Base-by-base conservation (phyloP, 2,329 filamentous ascomycete genomes). In the Xenoacremonium recifei region DNA sequence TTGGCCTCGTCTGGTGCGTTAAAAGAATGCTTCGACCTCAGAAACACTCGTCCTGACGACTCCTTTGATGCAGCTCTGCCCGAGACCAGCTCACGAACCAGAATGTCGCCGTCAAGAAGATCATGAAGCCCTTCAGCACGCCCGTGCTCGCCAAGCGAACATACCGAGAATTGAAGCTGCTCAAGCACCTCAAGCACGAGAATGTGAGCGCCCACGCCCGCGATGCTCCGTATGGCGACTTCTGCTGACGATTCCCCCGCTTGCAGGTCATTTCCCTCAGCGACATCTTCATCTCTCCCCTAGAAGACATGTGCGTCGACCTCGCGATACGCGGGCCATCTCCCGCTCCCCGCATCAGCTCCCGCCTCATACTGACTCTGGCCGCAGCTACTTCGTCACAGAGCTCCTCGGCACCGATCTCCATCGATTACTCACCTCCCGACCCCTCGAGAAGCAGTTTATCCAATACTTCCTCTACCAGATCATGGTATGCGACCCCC, bases 61-160 rank as follows among this genome's bases (percentile, higher is more conserved):
- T n/a, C n/a, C n/a, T n/a, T n/a, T n/a, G n/a, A n/a, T 31, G 9
- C 29, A 97, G 92, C 72, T 97, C 93, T 52, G 93, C 93, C 44
- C 92, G 90, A 72, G 93, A 99, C 69, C 91, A 97, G 75, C 89
- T 99, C 70, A 97, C 93, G 47, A 88, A 82, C 66, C 91, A 96
- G 69, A 90, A 91, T 70, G 93, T 99, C 48, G 93, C 93, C 45
- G 91, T 99, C 66, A 99, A 99, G 81, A 99, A 99, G 82, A 99
- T 99, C 64, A 97, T 99, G 92, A 99, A 97, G 77, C 93, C 93
- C 9, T 99, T 99, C 72, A 96, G 91, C 77, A 99, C 93, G n/a
- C 91, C 93, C 1, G 93, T 99, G 45, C 78, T 99, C 35, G 93
- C 93, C 45, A 99, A 99, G 77, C 82, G 93, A 64, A 99, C 93